phyloP scores from a whole-genome alignment of 2,329 filamentous ascomycete genomes.

The Nothophaeocryptopus gaeumannii region DNA sequence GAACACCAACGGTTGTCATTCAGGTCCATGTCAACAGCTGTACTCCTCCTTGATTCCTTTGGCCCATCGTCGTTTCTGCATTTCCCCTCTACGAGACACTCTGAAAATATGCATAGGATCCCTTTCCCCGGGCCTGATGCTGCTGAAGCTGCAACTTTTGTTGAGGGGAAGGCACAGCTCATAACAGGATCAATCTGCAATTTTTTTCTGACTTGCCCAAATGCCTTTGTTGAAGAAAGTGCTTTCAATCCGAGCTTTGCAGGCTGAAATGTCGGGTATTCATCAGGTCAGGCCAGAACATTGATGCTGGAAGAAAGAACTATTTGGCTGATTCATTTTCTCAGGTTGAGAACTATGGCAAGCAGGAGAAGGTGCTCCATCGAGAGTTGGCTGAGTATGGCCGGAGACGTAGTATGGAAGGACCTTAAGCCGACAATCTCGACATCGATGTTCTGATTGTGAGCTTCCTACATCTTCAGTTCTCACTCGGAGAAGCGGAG shows the following conservation, averaged over 20 bases:
- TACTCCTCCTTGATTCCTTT: no score
- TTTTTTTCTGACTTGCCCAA: background rate
- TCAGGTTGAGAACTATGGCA: constrained; percentile 2
- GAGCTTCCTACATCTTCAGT: background rate
- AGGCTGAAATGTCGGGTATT: constrained; percentile 9
- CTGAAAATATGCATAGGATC: no score
- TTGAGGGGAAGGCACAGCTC: no score
- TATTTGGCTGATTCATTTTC: no score
- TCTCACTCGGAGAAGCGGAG: background rate
- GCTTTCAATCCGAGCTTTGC: constrained; percentile 9
- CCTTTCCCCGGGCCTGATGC: no score
- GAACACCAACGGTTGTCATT: no score
- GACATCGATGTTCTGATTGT: constrained; percentile 31
- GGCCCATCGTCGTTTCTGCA: no score
- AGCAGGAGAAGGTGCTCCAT: constrained; percentile 11
- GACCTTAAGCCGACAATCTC: constrained; percentile 29
- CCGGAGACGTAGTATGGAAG: constrained; percentile 16
- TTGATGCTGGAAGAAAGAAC: no score
- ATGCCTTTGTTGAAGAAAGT: constrained; percentile 8
- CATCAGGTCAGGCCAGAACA: background rate
- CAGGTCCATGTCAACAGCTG: no score
- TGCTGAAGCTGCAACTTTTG: no score
- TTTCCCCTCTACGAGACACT: no score
- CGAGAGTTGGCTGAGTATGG: constrained; percentile 16
- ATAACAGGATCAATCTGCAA: no score